Evolutionary conservation across 495 filamentous ascomycete genomes (phyloP).

Genomic region (Penicillium taxi): DNA sequence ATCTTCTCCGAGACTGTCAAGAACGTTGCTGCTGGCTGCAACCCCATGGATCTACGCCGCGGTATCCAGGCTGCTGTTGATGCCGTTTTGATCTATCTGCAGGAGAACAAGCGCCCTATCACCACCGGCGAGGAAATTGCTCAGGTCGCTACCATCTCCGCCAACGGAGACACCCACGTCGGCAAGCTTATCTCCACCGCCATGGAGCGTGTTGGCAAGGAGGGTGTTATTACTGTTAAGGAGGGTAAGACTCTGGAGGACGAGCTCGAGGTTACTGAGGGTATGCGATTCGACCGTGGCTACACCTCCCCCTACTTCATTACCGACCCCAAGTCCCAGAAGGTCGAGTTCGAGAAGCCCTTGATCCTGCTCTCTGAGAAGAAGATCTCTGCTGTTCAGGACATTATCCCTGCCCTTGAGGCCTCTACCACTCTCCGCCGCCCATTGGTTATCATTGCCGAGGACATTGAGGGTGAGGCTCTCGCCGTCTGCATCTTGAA

Average conservation of each 20-base stretch:
- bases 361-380: constrained; percentile 97
- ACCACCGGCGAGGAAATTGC: constrained; percentile 96
- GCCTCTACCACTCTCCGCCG: constrained; percentile 91
- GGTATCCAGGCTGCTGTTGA: constrained; percentile 96
- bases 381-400: constrained; percentile 98
- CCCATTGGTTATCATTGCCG: constrained; percentile 94
- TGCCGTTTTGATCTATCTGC: constrained; percentile 85
- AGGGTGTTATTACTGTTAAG: constrained; percentile 99
- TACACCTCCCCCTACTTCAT: constrained; percentile 99
- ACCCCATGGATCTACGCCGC: constrained; percentile 96
- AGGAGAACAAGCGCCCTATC: constrained; percentile 91
- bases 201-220: constrained; percentile 99
- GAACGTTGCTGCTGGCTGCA: constrained; percentile 98
- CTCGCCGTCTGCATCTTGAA: constrained; percentile 98
- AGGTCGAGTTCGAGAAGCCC: constrained; percentile 99
- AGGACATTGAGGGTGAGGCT: constrained; percentile 98
- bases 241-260: constrained; percentile 98
- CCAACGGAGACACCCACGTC: constrained; percentile 94
- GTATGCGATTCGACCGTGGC: constrained; percentile 98
- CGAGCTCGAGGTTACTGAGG: constrained; percentile 97
- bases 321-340: constrained; percentile 95
- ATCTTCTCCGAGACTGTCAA: constrained; percentile 99
- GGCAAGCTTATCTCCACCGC: constrained; percentile 92
- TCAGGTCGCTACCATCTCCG: constrained; percentile 95
- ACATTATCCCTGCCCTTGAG: constrained; percentile 96